Base-by-base conservation (phyloP, 257 asterid genomes). In the Solanum medicagineum region DNA sequence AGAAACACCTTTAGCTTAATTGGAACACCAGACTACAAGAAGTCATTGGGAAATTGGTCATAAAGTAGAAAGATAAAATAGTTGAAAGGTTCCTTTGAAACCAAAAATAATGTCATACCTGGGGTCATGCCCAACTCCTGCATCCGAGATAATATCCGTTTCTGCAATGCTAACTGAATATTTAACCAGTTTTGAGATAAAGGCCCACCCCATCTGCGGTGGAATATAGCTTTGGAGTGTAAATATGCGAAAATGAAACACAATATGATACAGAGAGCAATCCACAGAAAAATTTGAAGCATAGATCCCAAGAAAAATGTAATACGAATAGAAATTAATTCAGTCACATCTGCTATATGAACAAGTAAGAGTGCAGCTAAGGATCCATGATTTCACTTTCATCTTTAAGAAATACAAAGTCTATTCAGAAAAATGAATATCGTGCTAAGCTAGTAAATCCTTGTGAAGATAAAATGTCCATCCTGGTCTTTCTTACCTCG, bases 131-230 rank as follows among this genome's bases (percentile, higher is more conserved):
- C 98, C 7, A 96, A 90, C 91, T 92, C 94, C 83, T 92, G 81
- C 98, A 96, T 95, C 86, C 99, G 94, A 81, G 89, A 87, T 90
- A 96, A 88, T 93, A 96, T 96, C 92, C 89, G 90, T 81, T 92
- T 94, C 87, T 96, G 99, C 97, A 95, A 87, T 85, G 69, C 45
- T 89, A 95, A 89, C 87, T 96, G 99, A 59, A 89, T 88, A 88
- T 91, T 87, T 87, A 95, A 89, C 99, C 99, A 95, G 89, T 92
- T 92, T 91, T 94, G 95, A 70, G 94, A 89, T 92, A 94, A 91
- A 86, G 99, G 97, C 59, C 97, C 99, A 88, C 98, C 99, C 99
- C 99, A 96, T 89, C 99, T 96, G 93, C 86, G 89, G 82, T 63
- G 56, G 73, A 75, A 81, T 74, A 81, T 13, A 63, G 32, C 71